Evolutionary conservation across 2,329 filamentous ascomycete species (phyloP), one percentile per base, ranked within the genome.

Genomic region (Arthrobotrys pseudoclavata): DNA sequence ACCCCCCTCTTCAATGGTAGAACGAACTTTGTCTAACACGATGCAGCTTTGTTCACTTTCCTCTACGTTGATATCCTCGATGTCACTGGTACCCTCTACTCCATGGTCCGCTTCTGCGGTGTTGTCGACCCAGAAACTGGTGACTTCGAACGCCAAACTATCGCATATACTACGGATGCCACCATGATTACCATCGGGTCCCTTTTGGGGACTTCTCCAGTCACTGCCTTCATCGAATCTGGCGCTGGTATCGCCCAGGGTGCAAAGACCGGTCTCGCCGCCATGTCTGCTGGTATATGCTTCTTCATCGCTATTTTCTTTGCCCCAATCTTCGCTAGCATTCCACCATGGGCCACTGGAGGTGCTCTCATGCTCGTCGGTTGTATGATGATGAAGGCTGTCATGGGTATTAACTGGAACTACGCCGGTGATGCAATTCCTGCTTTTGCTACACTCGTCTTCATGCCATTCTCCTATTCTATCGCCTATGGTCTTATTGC

Each of bases 281-380:
- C 92, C 55, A 92, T 95, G 83, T 86, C 89, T 15, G 91, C 92
- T 0, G 93, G 93, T 4, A 70, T 96, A 61, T 94, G 91, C 84
- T 97, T 97, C 86, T 91, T 97, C 85, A 89, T 96, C 82, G 89
- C 92, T 71, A 88, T 96, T 78, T 96, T 96, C 86, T 96, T 96
- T 83, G 93, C 93, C 0, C 93, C 93, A 0, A 95, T 96, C 71
- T 96, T 96, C 82, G 93, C 93, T 9, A 94, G 92, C 0, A 96
- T 96, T 72, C 93, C 93, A 3, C 91, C 93, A 0, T 96, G 92
- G 92, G 93, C 93, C 1, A 97, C 93, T 0, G 93, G 93, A 57
- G 94, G 91, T 83, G 94, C 94, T n/a, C 87, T 96, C 26, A 87
- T 97, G 80, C 89, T 97, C 45, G 92, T 97, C 68, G 93, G 93